phyloP scores from a whole-genome alignment of 768 basidiomycete species.

The Boletus patriciae region DNA sequence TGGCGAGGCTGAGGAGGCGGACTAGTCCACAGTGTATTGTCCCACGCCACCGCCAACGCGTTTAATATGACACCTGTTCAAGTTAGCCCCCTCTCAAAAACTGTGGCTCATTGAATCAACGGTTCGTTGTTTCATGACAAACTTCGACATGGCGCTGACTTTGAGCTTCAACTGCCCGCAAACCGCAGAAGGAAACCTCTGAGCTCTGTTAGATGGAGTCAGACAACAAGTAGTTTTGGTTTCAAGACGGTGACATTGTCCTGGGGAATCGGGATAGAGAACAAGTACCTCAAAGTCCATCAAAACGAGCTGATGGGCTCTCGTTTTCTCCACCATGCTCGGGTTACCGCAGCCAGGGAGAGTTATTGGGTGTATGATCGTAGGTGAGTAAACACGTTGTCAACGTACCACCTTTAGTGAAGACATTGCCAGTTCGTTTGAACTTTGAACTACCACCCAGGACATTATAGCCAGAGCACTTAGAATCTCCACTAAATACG shows the following conservation, averaged over 20 bases:
- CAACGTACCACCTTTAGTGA: neutral
- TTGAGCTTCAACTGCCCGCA: slow-evolving; percentile 2
- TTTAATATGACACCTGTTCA: neutral
- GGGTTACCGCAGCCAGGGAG: slow-evolving; percentile 34
- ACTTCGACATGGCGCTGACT: neutral
- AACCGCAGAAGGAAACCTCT: slow-evolving; percentile 2
- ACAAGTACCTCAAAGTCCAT: slow-evolving; percentile 31
- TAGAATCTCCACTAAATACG: slow-evolving; percentile 45
- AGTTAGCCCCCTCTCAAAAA: neutral
- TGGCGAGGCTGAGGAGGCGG: slow-evolving; percentile 33
- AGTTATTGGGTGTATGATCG: slow-evolving; percentile 38
- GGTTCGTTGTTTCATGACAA: neutral
- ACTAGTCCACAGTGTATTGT: slow-evolving; percentile 5
- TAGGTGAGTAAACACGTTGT: slow-evolving; percentile 22
- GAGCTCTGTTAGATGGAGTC: neutral
- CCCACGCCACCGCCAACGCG: slow-evolving; percentile 5
- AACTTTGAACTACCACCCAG: slow-evolving; percentile 20
- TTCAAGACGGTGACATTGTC: slow-evolving; percentile 38
- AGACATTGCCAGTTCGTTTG: slow-evolving; percentile 26
- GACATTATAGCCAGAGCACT: slow-evolving; percentile 29
- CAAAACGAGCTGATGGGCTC: slow-evolving; percentile 14
- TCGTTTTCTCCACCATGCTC: slow-evolving; percentile 40
- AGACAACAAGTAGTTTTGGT: slow-evolving; percentile 25
- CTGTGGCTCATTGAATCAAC: neutral
- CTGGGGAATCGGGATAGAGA: slow-evolving; percentile 27